Base-by-base conservation (phyloP, 805 yeast genomes). In the Limtongia smithiae region DNA sequence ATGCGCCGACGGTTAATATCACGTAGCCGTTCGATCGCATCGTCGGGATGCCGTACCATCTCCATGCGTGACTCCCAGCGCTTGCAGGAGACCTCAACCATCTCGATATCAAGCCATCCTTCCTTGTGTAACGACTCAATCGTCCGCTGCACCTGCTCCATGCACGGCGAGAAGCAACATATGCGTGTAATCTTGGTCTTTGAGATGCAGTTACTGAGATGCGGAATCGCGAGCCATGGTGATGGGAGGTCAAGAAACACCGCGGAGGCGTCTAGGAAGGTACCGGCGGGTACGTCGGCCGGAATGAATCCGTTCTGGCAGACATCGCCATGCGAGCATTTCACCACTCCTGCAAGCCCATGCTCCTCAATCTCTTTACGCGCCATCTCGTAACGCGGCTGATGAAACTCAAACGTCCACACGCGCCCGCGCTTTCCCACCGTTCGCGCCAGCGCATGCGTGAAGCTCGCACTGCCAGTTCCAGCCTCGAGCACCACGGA, bases 151-250 rank as follows among this genome's bases (percentile, higher is more conserved):
- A 93, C 98, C 70, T 93, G 99, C 68, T 93, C 99, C 41, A 93
- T 85, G 68, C 99, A 93, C 8, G 99, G 99, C 34, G 95, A 86
- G 64, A 93, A 93, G 68, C 98, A 93, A 68, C 99, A 93, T 46
- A 93, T 76, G 2, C 85, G 81, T 20, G 81, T 85, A 24, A 74
- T 72, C 47, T 74, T 71, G 17, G 69, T 69, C 7, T 70, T 65
- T 7, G 84, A 69, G 14, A 85, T 74, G 1, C 85, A 94, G 28
- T 62, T 59, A 11, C 73, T 69, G 39, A 91, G 68, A 66, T 84
- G 83, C 5, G 88, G 87, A 45, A 93, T 84, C 4, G 98, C 98
- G 32, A 80, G 81, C 97, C 97, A 91, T 7, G 99, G 98, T 4
- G 96, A 82, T 3, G 99, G 99, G 41, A 93, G 74, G 65, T 93